Conservation (phyloP, 75 land plant species). For the Cupressus sempervirens region DNA sequence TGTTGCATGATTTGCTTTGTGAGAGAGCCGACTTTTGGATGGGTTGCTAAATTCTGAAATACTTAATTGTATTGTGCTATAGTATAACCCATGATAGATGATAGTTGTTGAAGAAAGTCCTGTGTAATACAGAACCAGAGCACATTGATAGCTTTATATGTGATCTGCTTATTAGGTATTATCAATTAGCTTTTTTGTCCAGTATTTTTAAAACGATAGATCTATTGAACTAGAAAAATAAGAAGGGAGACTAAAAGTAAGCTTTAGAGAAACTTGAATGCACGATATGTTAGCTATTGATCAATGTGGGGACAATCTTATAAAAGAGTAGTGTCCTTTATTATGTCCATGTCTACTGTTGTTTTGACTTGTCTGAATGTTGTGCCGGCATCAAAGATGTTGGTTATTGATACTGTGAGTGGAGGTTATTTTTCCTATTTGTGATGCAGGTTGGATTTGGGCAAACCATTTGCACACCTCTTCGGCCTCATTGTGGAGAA, state of each 20-base stretch:
- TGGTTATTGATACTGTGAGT: not conserved
- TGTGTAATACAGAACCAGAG: not conserved
- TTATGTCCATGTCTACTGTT: not conserved
- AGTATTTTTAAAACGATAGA: not conserved
- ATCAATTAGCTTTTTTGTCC: not conserved
- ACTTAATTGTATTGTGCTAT: not conserved
- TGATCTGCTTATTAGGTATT: not conserved
- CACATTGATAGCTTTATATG: not conserved
- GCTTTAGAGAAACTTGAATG: not conserved
- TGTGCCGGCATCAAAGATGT: not conserved
- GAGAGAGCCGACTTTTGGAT: not conserved
- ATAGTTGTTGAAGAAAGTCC: not conserved
- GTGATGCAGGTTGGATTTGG: constrained; percentile 81
- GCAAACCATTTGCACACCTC: constrained; percentile 83
- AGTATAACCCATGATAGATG: not conserved
- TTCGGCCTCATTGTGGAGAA: constrained; percentile 61
- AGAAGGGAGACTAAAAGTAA: not conserved
- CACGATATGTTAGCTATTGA: not conserved
- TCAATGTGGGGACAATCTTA: not conserved
- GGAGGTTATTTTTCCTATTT: not conserved
- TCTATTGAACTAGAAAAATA: not conserved
- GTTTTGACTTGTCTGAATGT: not conserved
- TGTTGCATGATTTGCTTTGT: not conserved
- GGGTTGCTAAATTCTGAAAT: not conserved
- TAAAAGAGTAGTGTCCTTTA: not conserved